Evolutionary conservation across 179 eudicot species (phyloP), one percentile per base, ranked within the genome.

Genomic region (Camellia oleifera): DNA sequence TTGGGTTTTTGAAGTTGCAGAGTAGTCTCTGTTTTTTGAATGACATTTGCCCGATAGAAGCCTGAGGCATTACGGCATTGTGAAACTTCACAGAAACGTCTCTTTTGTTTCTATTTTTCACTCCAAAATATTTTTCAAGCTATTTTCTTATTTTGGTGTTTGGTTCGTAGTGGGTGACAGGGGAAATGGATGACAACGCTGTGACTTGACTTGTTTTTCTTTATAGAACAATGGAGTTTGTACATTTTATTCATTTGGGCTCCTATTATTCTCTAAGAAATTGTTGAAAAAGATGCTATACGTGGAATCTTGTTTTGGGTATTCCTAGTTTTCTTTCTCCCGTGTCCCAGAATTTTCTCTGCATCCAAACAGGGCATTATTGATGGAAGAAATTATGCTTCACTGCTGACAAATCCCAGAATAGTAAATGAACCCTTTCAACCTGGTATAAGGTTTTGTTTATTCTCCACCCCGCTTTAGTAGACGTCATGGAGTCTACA

Each of bases 201-300:
- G 60, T 23, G 42, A 48, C 52, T 7, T 44, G 52, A 32, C 65
- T 11, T 13, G 52, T 45, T 45, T 58, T 20, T 18, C 4, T 50
- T 23, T 48, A 48, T 48, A 32, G 73, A 77, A 77, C n/a, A 52
- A 65, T 66, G 17, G 79, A 32, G 72, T 77, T 44, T 18, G 44
- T 32, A 53, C 0, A 13, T 73, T 26, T 56, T 44, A 8, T 56
- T 0, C 60, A 18, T 20, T 71, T 23, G 7, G 45, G 4, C 62
- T 72, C 57, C 26, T 1, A 13, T 72, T 5, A 17, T 5, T 23
- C 26, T 20, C 15, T 48, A 7, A 61, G 5, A 48, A 48, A 48
- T 48, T 48, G 52, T 48, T 48, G 52, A 7, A 48, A 48, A 48
- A 7, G 3, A 61, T 61, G 20, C 0, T 17, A n/a, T 9, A 48